Evolutionary conservation across 1,139 yeast species (phyloP), one percentile per base, ranked within the genome.

Genomic region (Komagataea norvegica): DNA sequence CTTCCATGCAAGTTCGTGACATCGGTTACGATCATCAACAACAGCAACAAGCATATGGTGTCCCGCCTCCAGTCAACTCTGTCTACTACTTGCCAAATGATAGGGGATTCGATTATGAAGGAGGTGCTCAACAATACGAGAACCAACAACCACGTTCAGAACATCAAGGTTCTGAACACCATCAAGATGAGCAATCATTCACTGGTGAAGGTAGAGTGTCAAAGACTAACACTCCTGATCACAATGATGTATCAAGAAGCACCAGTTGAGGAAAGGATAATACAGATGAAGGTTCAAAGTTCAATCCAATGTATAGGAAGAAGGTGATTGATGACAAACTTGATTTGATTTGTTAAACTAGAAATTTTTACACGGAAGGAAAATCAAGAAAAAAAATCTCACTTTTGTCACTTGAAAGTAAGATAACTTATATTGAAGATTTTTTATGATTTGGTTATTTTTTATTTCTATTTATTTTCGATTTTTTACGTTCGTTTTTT

Each of bases 221-320:
- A 5, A 38, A 38, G 23, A 23, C 20, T 19, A 40, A 29, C 6
- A 24, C 35, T n/a, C 37, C 40, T n/a, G 30, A 34, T n/a, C 24
- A 31, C n/a, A 34, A 29, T 19, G 36, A 29, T 5, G 25, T 9
- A 21, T 16, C 20, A 21, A 13, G 31, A 2, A 30, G 24, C 25
- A 37, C 31, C 15, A 24, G 24, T 21, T 25, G 23, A 11, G 32
- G 21, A 11, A 23, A 22, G 6, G 29, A 22, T 24, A 28, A 18
- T 15, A 22, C 18, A n/a, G 41, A 38, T 24, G 51, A 46, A 17
- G 49, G 43, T 13, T 42, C 51, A 1, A 51, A 51, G 31, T 35
- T 51, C 25, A 49, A 48, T 31, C 55, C 52, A 31, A 47, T 52
- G 50, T 52, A 52, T 41, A 24, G 13, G 11, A 24, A 24, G 26